Evolutionary conservation across 495 filamentous ascomycete genomes (phyloP).

Genomic region (Astrothelium macrocarpum): DNA sequence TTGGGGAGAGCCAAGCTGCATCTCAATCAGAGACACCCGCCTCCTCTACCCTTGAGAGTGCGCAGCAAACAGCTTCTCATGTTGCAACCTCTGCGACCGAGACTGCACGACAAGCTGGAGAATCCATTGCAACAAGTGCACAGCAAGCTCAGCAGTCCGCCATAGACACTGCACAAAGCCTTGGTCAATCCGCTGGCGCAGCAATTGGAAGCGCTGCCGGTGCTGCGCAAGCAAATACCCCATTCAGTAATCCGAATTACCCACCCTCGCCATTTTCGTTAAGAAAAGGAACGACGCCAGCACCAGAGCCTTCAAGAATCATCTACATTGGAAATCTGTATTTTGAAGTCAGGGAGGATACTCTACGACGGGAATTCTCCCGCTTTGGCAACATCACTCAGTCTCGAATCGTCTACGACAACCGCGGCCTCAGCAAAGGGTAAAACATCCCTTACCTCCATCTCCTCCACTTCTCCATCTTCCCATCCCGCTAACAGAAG

Average conservation of each 20-base stretch:
- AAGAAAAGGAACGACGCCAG: neutral
- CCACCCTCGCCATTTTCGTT: neutral
- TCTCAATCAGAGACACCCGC: neutral
- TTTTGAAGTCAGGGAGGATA: conserved; percentile 53
- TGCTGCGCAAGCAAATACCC: neutral
- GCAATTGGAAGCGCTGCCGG: neutral
- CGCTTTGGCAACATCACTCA: conserved; percentile 36
- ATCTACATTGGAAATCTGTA: conserved; percentile 80
- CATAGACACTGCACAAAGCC: neutral
- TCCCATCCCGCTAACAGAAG: neutral
- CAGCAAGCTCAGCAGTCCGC: neutral
- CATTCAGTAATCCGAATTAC: neutral
- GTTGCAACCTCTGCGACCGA: neutral
- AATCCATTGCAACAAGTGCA: neutral
- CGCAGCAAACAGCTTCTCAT: neutral
- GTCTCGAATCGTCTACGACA: conserved; percentile 53
- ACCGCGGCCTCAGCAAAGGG: conserved; percentile 78
- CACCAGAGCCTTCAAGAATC: conserved; percentile 21
- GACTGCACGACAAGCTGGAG: neutral
- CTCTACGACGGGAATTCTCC: conserved; percentile 28
- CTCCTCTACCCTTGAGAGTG: neutral
- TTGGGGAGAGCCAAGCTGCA: neutral
- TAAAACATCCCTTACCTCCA: conserved; percentile 37
- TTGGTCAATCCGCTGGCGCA: neutral
- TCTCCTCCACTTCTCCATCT: conserved; percentile 1